Base-by-base conservation (phyloP, 257 asterid genomes). In the Solanum ossicruentum region DNA sequence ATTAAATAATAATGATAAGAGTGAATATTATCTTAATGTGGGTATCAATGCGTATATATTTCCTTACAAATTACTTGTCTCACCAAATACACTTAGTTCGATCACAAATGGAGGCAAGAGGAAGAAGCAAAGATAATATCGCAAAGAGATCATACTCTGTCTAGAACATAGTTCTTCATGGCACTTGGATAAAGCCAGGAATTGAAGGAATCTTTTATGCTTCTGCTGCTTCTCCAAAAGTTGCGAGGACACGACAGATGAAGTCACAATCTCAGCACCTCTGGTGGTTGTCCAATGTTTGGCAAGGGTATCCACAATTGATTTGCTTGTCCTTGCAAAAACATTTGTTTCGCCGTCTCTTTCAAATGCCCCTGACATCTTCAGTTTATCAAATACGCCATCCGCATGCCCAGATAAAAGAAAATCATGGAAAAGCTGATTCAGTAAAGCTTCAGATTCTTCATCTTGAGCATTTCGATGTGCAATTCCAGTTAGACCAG, bases 211-310 rank as follows among this genome's bases (percentile, higher is more conserved):
- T 87, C 86, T 91, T 85, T 91, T 90, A 87, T 94, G 99, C 89
- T 93, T 96, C 89, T 94, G 97, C 85, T 93, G 94, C 93, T 96
- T 96, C 90, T 94, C 98, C 58, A 86, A 81, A 61, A 96, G 98
- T 87, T 93, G 99, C 0, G 95, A 85, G 58, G 97, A 93, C 89
- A 94, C 92, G 85, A 93, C 90, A 87, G 98, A 93, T 75, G 93
- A 87, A 87, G 93, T 91, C 36, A 96, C 91, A 58, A 90, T 93
- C 93, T 94, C 99, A 80, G 97, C 92, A 70, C 98, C 98, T 89
- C 97, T 93, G 85, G 98, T 93, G 84, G 98, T 91, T 56, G 98
- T 94, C 99, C 99, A 96, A 88, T 96, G 99, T 89, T 94, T 96
- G 82, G 99, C 98, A 85, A 96, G 89, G 67, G 98, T 93, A 91